Evolutionary conservation across 2,329 filamentous ascomycete genomes (phyloP).

Genomic region (Diaporthe sp.): DNA sequence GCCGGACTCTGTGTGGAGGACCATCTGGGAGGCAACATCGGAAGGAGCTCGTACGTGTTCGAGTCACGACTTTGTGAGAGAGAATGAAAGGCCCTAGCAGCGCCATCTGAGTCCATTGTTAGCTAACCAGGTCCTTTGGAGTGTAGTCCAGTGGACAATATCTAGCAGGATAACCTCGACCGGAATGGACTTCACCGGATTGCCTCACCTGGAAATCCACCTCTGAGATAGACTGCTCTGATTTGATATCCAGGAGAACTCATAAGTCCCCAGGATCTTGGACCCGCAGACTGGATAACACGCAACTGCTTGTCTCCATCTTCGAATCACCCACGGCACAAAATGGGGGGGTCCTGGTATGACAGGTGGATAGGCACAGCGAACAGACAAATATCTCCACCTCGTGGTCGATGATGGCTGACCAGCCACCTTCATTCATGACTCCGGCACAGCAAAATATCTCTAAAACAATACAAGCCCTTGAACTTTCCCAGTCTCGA

Average conservation of each 20-base stretch:
- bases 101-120: background rate
- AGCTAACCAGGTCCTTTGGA: no score
- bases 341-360: background rate
- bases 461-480: background rate
- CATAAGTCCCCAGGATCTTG: background rate
- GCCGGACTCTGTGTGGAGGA: background rate
- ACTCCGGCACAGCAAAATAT: background rate
- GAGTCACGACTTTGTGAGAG: background rate
- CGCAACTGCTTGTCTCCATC: background rate
- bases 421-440: no score
- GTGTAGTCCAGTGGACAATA: no score
- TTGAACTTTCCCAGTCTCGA: background rate
- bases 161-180: background rate
- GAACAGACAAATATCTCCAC: no score
- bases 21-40: background rate
- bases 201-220: background rate
- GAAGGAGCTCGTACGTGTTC: background rate
- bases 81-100: background rate
- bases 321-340: background rate
- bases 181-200: background rate
- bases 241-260: background rate
- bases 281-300: background rate
- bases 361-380: background rate
- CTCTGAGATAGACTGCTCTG: background rate
- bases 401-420: no score